Conservation (phyloP, 352 stramenopile species). For the Pythium sukuiense region DNA sequence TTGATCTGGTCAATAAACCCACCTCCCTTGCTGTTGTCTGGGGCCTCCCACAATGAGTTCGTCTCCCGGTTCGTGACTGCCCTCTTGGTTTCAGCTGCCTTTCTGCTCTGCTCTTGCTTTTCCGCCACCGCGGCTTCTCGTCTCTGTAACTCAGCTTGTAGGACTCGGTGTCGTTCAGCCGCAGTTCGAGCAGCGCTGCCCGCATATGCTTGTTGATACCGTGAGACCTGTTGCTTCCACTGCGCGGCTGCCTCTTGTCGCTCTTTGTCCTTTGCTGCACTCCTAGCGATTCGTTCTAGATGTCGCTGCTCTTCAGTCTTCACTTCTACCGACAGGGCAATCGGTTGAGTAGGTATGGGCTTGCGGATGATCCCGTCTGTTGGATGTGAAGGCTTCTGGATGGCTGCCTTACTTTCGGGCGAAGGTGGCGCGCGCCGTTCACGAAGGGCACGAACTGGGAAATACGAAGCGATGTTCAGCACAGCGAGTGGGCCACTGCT, state of each 20-base stretch:
- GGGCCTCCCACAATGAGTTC: neutral
- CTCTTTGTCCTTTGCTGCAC: neutral
- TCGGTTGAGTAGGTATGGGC: neutral
- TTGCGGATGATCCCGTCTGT: neutral
- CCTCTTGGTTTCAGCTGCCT: neutral
- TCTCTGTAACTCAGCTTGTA: neutral
- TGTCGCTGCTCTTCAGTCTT: slow-evolving; percentile 7
- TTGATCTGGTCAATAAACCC: neutral
- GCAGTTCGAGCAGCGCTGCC: neutral
- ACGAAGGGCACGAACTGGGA: neutral
- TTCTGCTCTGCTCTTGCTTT: neutral
- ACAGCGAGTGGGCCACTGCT: neutral
- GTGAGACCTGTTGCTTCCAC: slow-evolving; percentile 6
- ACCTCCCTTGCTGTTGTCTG: neutral
- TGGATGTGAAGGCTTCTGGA: neutral
- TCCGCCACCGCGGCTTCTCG: neutral
- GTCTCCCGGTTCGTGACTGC: neutral
- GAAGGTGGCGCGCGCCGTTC: neutral
- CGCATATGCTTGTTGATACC: slow-evolving; percentile 1
- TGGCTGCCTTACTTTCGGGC: no score
- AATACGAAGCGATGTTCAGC: slow-evolving; percentile 1
- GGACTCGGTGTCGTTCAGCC: neutral
- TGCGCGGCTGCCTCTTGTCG: neutral
- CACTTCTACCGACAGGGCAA: neutral
- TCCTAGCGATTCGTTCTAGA: neutral